Conservation (phyloP, 2,329 filamentous ascomycete genomes). For the Penicillium sp. region DNA sequence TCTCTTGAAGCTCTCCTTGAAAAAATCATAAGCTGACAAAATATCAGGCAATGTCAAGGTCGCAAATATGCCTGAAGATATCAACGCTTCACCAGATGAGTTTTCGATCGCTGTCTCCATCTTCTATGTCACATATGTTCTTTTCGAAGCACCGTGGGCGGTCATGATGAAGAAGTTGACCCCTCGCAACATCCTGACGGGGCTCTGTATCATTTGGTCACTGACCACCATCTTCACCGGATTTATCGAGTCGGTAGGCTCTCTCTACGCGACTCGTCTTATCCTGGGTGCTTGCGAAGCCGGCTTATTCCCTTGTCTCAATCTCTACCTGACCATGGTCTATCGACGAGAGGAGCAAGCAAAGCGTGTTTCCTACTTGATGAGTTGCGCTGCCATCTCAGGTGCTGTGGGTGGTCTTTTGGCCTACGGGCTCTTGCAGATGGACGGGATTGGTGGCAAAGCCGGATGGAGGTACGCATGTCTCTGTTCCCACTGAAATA, state of each 20-base stretch:
- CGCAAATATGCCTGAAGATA: slow-evolving; percentile 41
- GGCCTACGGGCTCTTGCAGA: slow-evolving; percentile 34
- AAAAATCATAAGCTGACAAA: neutral
- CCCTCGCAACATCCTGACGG: slow-evolving; percentile 35
- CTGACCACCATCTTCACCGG: slow-evolving; percentile 44
- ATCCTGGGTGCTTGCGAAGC: slow-evolving; percentile 34
- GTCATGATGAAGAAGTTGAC: slow-evolving; percentile 44
- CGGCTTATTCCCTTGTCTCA: slow-evolving; percentile 35
- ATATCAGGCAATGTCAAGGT: slow-evolving; percentile 41
- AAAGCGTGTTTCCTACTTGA: slow-evolving; percentile 36
- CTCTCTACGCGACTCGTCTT: slow-evolving; percentile 36
- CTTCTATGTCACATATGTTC: slow-evolving; percentile 47
- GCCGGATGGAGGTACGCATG: slow-evolving; percentile 40
- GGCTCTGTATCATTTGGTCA: slow-evolving; percentile 41
- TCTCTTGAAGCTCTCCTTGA: neutral
- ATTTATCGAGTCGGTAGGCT: slow-evolving; percentile 37
- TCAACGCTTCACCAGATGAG: slow-evolving; percentile 34
- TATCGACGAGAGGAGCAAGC: slow-evolving; percentile 37
- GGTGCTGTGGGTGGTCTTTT: slow-evolving; percentile 36
- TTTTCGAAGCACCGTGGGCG: slow-evolving; percentile 43
- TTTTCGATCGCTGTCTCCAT: slow-evolving; percentile 45
- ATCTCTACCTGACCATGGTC: slow-evolving; percentile 36
- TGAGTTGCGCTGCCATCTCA: slow-evolving; percentile 34
- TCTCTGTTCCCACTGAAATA: no score
- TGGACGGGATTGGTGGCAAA: slow-evolving; percentile 41